Evolutionary conservation across 345 rosid genomes (phyloP), one percentile per base, ranked within the genome.

Genomic region (Eutrema yunnanense): DNA sequence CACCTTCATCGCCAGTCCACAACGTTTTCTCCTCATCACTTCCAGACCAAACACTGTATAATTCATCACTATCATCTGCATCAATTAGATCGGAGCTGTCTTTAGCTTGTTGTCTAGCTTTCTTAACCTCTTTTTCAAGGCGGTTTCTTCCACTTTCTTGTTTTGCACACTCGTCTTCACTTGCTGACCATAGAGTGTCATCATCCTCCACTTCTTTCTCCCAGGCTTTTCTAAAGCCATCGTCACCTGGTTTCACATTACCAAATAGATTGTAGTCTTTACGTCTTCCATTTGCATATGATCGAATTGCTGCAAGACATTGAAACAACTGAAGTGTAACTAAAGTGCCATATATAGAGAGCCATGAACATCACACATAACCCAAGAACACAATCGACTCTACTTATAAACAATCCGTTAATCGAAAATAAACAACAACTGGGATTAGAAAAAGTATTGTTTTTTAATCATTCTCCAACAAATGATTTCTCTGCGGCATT

Each of bases 1-100:
- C 98, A 0, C 87, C 88, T 82, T 94, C 97, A 26, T 87, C 86
- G 8, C 98, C 97, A 0, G 96, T 94, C 96, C 97, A 94, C 46
- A 94, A 73, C 13, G 90, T 86, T 87, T 88, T 94, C 78, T 94
- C 97, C 56, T 94, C 97, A 3, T 92, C 99, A 47, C 97, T 92
- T 46, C 85, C 97, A 22, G 96, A 91, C 93, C 95, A 94, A 41
- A 94, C 89, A 19, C 97, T 88, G 70, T 80, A 53, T 56, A 94
- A 76, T 69, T 94, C 96, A 76, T 89, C 98, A 61, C 97, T 91
- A 61, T 94, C 98, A 73, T 89, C 93, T 0, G 86, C 96, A 79
- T 94, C 89, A 22, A 94, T 88, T 48, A 47, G 75, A 65, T 86
- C 84, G 0, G 93, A 88, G 65, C 78, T 85, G 68, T 86, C 90